Evolutionary conservation across 2,329 filamentous ascomycete genomes (phyloP).

Genomic region (Pestalotiopsis fici): DNA sequence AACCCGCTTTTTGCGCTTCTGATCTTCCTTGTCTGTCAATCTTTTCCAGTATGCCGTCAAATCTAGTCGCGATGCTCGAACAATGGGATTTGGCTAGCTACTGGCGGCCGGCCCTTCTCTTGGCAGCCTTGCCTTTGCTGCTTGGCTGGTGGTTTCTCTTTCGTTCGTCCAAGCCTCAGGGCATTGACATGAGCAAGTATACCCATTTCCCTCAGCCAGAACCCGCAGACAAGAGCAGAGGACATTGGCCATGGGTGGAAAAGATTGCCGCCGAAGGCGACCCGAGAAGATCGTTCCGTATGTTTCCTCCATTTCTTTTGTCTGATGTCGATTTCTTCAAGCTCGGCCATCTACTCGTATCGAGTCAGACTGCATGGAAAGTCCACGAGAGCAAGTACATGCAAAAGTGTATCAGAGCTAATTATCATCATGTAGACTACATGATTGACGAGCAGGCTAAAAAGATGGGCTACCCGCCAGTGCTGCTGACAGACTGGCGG

Average conservation of each 20-base stretch:
- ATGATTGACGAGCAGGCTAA: conserved; percentile 5
- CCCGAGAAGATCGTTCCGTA: conserved; percentile 1
- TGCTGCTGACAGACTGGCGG: conserved; percentile 6
- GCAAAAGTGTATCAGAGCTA: background rate
- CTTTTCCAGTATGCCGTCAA: no score
- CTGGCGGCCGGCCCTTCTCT: no score
- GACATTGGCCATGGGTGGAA: conserved; percentile 10
- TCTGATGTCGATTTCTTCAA: background rate
- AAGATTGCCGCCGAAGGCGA: conserved; percentile 1
- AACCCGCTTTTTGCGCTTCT: no score
- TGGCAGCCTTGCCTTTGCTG: no score
- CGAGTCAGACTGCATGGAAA: background rate
- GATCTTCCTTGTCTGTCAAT: no score
- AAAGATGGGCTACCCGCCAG: conserved; percentile 4
- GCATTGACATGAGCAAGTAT: background rate
- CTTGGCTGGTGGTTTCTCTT: no score
- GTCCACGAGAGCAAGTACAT: background rate
- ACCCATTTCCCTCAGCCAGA: conserved; percentile 8
- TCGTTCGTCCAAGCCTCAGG: background rate
- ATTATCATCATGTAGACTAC: background rate
- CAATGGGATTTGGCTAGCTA: no score
- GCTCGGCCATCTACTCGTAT: background rate
- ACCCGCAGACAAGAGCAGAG: background rate
- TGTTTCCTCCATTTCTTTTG: background rate
- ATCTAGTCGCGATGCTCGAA: no score